Evolutionary conservation across 352 stramenopile species (phyloP).

Genomic region (Globisporangium irregulare): DNA sequence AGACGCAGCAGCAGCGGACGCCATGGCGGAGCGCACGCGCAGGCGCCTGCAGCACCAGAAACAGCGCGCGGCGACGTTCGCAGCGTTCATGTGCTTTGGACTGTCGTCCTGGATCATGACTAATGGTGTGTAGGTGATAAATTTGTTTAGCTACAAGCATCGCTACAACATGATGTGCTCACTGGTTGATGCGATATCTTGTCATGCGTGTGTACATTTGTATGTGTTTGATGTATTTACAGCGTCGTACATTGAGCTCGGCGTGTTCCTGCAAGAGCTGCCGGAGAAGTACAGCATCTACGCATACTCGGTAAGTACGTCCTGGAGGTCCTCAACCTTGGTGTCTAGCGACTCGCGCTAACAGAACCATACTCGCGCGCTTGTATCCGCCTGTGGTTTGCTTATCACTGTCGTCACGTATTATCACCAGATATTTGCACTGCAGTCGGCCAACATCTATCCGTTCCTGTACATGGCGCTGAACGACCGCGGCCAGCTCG

Average conservation of each 20-base stretch:
- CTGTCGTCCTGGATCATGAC: conserved; percentile 69
- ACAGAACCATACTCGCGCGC: background rate
- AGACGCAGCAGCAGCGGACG: background rate
- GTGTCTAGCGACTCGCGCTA: background rate
- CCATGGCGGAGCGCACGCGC: background rate
- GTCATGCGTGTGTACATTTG: background rate
- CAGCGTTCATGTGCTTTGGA: conserved; percentile 54
- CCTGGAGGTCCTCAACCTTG: background rate
- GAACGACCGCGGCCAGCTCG: conserved; percentile 39
- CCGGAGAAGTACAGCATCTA: conserved; percentile 67
- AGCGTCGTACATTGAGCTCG: conserved; percentile 59
- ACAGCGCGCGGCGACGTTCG: conserved; percentile 31
- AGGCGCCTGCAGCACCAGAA: conserved; percentile 1
- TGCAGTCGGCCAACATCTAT: conserved; percentile 71
- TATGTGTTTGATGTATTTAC: background rate
- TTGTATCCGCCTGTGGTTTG: background rate
- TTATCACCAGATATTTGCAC: conserved; percentile 45
- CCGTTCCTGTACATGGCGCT: conserved; percentile 68
- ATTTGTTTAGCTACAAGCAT: background rate
- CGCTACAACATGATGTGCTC: background rate
- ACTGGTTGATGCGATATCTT: background rate
- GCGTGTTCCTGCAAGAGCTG: conserved; percentile 50
- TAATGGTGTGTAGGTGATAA: conserved; percentile 29
- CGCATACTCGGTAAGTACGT: conserved; percentile 48
- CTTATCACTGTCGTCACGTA: background rate